Evolutionary conservation across 805 yeast species (phyloP), one percentile per base, ranked within the genome.

Genomic region (Zygosaccharomyces kombuchaensis): DNA sequence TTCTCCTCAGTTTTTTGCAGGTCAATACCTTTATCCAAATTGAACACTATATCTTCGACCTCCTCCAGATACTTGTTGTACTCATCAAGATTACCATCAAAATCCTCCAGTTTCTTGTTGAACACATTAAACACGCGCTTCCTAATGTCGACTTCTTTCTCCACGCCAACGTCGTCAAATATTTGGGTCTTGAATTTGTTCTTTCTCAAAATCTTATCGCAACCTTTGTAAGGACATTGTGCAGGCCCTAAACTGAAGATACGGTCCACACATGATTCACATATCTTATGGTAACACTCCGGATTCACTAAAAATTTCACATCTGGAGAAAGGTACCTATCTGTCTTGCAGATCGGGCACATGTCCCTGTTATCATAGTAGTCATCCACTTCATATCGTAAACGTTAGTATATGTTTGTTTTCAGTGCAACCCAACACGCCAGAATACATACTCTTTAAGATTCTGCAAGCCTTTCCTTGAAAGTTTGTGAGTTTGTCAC

Each of bases 271-370:
- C 99, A 93, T 1, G 95, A 81, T 56, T 85, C 97, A 69, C 99
- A 93, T 66, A 93, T 91, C 72, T 88, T 91, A 63, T 93, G 99
- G 63, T 93, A 93, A 68, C 99, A 93, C 65, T 93, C 99, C 0
- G 98, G 96, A 58, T 93, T 93, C 53, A 93, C 89, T 45, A 91
- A 77, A 62, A 93, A 91, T 54, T 77, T 81, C 83, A 93, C 85
- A 56, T 90, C 88, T 21, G 98, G 98, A 36, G 96, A 87, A 50
- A 93, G 74, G 65, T 93, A 93, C 63, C 90, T 73, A 67, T 91
- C 96, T 38, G 97, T 88, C 68, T 91, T 88, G 74, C 99, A 93
- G 59, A 93, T 88, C 25, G 98, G 98, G 73, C 99, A 93, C 81
- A 90, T 84, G 65, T 87, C 96, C 72, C 74, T 73, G 44, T 76